Evolutionary conservation across 2,329 filamentous ascomycete species (phyloP), one percentile per base, ranked within the genome.

Genomic region (Pestalotiopsis fici): DNA sequence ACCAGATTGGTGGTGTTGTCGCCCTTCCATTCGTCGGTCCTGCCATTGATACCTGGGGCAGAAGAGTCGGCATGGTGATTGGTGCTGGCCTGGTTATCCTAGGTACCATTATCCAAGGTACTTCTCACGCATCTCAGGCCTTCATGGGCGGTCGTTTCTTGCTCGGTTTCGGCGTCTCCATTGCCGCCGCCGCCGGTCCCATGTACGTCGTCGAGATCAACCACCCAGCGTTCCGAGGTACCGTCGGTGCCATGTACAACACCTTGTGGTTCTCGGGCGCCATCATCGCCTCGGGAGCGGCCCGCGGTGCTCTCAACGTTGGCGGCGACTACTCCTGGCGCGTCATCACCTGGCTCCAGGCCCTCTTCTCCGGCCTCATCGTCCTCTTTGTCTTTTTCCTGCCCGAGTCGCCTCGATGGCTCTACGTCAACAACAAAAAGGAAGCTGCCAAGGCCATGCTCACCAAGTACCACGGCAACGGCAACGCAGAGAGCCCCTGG

Each of bases 61-160:
- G 85, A 59, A 78, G 82, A 13, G 72, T 76, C 27, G 84, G 84
- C 55, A 86, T 86, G 80, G 77, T 82, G 68, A 77, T 82, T 65
- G 83, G 83, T 60, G 79, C 78, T 68, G n/a, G 76, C 2, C 75
- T 80, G 64, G 80, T 86, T 67, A 77, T 86, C 61, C 64, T 85
- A 59, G 83, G 84, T 18, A 80, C 83, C 31, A 77, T 82, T 66
- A 79, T 86, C 62, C 83, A 85, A 68, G 81, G 77, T n/a, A 79
- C 81, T 1, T 78, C 80, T 66, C 73, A 74, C 65, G 73, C 60
- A 66, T 75, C 72, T 67, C 76, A 76, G 11, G 81, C 84, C 66
- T 86, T 85, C 71, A 83, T 86, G 76, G 84, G 83, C 56, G 87
- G 87, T n/a, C 83, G 87, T 31, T 90, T 90, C 77, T 76, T 90